Evolutionary conservation across 2,329 filamentous ascomycete species (phyloP).

Genomic region (Fusarium pilosicola): DNA sequence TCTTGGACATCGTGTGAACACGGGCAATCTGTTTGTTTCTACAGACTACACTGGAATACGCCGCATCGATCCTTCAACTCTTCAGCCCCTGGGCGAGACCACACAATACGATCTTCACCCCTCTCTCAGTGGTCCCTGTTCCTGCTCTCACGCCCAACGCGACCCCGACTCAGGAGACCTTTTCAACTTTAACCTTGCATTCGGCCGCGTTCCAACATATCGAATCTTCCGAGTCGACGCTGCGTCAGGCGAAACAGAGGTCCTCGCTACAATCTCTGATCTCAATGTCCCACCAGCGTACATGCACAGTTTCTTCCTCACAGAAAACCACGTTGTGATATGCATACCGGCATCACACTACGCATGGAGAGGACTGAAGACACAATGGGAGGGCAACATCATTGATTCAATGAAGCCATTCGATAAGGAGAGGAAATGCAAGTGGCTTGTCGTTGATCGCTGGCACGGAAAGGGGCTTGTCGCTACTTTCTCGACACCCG

Average conservation of each 20-base stretch:
- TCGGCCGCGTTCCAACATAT: slow-evolving; percentile 68
- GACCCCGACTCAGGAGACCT: slow-evolving; percentile 79
- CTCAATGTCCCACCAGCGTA: slow-evolving; percentile 69
- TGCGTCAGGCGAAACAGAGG: slow-evolving; percentile 70
- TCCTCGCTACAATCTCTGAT: slow-evolving; percentile 73
- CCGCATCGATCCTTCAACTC: slow-evolving; percentile 73
- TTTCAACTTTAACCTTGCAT: slow-evolving; percentile 83
- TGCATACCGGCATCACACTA: slow-evolving; percentile 77
- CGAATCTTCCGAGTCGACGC: slow-evolving; percentile 74
- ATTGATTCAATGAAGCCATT: slow-evolving; percentile 74
- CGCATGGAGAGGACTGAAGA: slow-evolving; percentile 64
- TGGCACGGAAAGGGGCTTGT: slow-evolving; percentile 70
- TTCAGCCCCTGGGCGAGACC: slow-evolving; percentile 76
- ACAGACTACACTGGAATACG: slow-evolving; percentile 69
- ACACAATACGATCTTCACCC: slow-evolving; percentile 72
- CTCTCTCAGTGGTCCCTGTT: slow-evolving; percentile 71
- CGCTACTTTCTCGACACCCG: slow-evolving; percentile 71
- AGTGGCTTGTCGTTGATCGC: slow-evolving; percentile 82
- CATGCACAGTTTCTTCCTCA: slow-evolving; percentile 85
- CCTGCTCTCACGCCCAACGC: slow-evolving; percentile 75
- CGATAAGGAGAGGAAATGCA: slow-evolving; percentile 63
- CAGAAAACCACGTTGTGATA: slow-evolving; percentile 75
- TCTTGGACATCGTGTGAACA: slow-evolving; percentile 50
- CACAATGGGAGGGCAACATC: slow-evolving; percentile 74
- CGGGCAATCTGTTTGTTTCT: slow-evolving; percentile 62